Conservation (phyloP, 768 basidiomycete genomes). For the Lactarius pseudohatsudake region DNA sequence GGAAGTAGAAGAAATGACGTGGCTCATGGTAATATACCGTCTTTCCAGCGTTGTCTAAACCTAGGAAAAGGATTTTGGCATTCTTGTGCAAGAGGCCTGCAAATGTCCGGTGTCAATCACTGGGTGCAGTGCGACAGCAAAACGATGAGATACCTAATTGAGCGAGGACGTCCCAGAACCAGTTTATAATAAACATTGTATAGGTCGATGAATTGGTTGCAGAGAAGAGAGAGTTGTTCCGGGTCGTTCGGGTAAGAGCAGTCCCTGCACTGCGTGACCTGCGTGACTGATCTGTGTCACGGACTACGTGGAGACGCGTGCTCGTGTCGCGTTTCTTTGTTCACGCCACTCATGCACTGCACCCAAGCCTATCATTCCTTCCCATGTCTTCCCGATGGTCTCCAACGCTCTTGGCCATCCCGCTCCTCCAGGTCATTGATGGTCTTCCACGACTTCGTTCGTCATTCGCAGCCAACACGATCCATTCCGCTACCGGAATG, state of each 20-base stretch:
- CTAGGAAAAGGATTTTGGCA: slow-evolving; percentile 99
- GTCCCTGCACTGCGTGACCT: neutral
- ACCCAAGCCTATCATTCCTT: neutral
- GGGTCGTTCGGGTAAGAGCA: slow-evolving; percentile 10
- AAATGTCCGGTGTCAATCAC: neutral
- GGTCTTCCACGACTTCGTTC: slow-evolving; percentile 18
- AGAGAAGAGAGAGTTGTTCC: slow-evolving; percentile 1
- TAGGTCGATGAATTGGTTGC: slow-evolving; percentile 2
- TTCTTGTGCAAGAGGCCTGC: slow-evolving; percentile 93
- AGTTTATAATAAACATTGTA: slow-evolving; percentile 82
- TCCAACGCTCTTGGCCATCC: slow-evolving; percentile 23
- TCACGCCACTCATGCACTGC: slow-evolving; percentile 10
- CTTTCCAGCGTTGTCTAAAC: slow-evolving; percentile 98
- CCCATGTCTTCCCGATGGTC: slow-evolving; percentile 19
- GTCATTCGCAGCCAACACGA: slow-evolving; percentile 24
- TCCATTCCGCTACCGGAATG: slow-evolving; percentile 25
- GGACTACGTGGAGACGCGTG: neutral
- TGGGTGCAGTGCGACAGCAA: neutral
- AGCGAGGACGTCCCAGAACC: slow-evolving; percentile 96
- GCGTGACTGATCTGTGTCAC: neutral
- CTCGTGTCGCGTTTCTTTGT: neutral
- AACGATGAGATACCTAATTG: slow-evolving; percentile 67
- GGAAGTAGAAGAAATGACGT: slow-evolving; percentile 3
- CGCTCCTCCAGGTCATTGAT: slow-evolving; percentile 2
- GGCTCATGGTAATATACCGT: slow-evolving; percentile 57